phyloP scores from a whole-genome alignment of 805 yeast genomes.

The Kluyveromyces wickerhamii region DNA sequence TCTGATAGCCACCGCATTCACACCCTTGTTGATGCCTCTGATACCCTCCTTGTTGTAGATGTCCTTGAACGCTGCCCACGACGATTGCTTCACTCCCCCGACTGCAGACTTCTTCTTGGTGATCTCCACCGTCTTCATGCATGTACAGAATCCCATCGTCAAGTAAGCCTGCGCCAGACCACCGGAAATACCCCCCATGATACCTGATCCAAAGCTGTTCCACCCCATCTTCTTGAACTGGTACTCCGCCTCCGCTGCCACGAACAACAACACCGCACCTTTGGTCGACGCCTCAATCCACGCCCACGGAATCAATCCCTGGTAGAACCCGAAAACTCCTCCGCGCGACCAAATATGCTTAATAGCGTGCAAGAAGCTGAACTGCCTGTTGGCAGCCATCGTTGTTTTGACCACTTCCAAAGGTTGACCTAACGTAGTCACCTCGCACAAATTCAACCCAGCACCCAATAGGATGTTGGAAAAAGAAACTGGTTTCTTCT shows the following conservation, averaged over 20 bases:
- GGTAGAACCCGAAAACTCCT: conserved; percentile 87
- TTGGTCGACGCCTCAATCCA: conserved; percentile 99
- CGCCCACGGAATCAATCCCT: conserved; percentile 98
- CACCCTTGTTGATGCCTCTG: conserved; percentile 94
- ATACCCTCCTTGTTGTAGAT: conserved; percentile 83
- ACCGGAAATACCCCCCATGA: conserved; percentile 92
- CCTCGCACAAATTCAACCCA: conserved; percentile 86
- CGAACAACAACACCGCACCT: conserved; percentile 92
- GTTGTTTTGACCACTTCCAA: conserved; percentile 94
- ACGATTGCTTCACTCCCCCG: conserved; percentile 55
- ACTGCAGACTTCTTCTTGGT: conserved; percentile 76
- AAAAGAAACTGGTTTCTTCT: conserved; percentile 82
- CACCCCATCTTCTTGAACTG: conserved; percentile 56
- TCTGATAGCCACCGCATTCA: conserved; percentile 97
- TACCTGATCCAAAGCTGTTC: conserved; percentile 73
- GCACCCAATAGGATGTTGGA: conserved; percentile 91
- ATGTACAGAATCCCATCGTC: conserved; percentile 97
- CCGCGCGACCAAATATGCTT: conserved; percentile 87
- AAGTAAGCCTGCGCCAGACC: conserved; percentile 95
- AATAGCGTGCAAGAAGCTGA: conserved; percentile 59
- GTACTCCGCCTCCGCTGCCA: conserved; percentile 87
- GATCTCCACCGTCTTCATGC: conserved; percentile 98
- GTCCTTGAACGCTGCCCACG: conserved; percentile 80
- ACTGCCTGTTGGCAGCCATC: conserved; percentile 90
- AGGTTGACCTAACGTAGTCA: conserved; percentile 93